Percentiles rank a stretch among this genome's conserved stretches.
Conservation (phyloP, 345 rosid species). For the Reutealis trisperma region DNA sequence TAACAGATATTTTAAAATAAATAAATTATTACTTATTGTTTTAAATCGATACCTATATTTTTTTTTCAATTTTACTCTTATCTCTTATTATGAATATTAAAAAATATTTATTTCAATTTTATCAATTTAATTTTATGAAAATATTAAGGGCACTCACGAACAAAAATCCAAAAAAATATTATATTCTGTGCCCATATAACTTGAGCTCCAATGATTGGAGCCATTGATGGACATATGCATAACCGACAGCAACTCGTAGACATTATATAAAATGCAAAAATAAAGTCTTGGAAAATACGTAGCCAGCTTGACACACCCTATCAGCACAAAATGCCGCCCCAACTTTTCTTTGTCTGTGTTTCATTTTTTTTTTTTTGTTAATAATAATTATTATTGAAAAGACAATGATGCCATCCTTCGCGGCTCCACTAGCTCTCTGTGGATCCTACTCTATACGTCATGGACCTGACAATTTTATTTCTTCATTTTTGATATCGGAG, state of each 20-base stretch:
- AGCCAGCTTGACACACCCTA: slow-evolving; percentile 23
- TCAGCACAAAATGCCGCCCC: slow-evolving; percentile 7
- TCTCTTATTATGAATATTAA: neutral
- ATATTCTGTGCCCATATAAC: no score
- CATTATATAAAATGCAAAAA: neutral
- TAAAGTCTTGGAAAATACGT: slow-evolving; percentile 12
- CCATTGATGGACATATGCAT: neutral
- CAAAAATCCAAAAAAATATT: no score
- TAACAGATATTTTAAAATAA: no score
- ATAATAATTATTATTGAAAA: neutral
- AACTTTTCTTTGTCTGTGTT: neutral
- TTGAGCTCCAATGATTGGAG: slow-evolving; percentile 24
- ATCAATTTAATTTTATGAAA: neutral
- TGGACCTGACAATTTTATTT: neutral
- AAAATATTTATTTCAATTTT: neutral
- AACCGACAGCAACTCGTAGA: slow-evolving; percentile 38
- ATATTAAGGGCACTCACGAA: no score
- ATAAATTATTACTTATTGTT: no score
- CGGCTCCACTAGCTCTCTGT: neutral
- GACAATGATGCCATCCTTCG: neutral
- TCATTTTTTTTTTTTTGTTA: neutral
- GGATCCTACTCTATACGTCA: neutral
- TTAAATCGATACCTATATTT: no score
- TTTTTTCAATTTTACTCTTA: no score
- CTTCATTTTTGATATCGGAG: no score